Evolutionary conservation across 1,139 yeast species (phyloP), one percentile per base, ranked within the genome.

Genomic region (Taphrina deformans): DNA sequence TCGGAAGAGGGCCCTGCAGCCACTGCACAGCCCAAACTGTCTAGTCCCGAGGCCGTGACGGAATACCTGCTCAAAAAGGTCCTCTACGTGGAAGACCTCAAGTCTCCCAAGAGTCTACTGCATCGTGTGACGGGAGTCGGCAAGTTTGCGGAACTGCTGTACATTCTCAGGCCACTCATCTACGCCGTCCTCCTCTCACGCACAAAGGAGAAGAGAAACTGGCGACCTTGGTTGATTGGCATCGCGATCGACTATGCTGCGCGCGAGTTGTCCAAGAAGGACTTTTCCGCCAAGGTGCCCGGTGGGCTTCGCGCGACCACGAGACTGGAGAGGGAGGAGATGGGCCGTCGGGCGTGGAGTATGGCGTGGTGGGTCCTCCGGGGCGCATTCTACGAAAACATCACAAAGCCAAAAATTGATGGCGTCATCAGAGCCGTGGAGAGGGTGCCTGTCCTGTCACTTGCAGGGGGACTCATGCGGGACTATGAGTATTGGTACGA

Each of bases 171-270:
- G 23, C 80, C 80, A 0, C 67, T 77, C 44, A 65, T 77, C 14
- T 78, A 77, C 67, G 78, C 79, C 3, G 27, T 67, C 33, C 67
- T 77, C 58, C 72, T 75, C 10, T 58, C 58, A n/a, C 44, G 67
- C 16, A 33, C 64, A 14, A 51, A 51, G 24, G 60, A 65, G 24
- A 51, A 50, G 33, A 27, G 64, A 9, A 58, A 45, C n/a, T 79
- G 81, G 81, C 72, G 75, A 12, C 80, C 81, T 3, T 78, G 81
- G 81, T 55, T 77, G 5, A 70, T 72, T 1, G 81, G 80, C 3
- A 50, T 76, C n/a, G 70, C 71, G 1, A 60, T 77, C 5, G 81
- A 78, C 65, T 71, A 73, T 48, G 51, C 72, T 24, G 72, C 79
- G 1, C 73, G 77, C 12, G 69, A 71, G 52, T 67, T 76, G 33